Base-by-base conservation (phyloP, 2,329 filamentous ascomycete species). In the Cryphonectria japonica region DNA sequence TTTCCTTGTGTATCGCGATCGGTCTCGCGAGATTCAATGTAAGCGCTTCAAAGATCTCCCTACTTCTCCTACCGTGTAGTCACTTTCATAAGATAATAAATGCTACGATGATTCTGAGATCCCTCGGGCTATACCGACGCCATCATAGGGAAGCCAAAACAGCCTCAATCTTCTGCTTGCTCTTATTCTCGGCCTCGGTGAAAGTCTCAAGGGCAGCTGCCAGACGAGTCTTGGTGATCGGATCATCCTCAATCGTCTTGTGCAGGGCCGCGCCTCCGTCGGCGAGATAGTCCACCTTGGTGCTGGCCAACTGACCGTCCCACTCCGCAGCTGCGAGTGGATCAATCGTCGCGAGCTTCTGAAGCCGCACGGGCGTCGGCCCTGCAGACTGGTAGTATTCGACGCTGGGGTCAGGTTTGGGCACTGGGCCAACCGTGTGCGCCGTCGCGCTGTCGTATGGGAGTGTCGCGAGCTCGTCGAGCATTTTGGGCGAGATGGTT, bases 231-330 rank as follows among this genome's bases (percentile, higher is more conserved):
- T 76, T 77, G 0, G 80, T 79, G 37, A 81, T 75, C 0, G 80
- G 74, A 62, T 85, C 83, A 14, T 77, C 77, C 43, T 78, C 78
- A 67, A 84, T 83, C 6, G 83, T 82, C 68, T 80, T 80, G 14
- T 83, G 79, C 32, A 87, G 78, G 70, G 78, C 80, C 41, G 74
- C 79, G 5, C 85, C 85, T 8, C 79, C 79, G 66, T 86, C 78
- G 6, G 81, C 81, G 19, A 86, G 80, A 71, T 85, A 86, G 73
- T 86, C 83, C 1, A 83, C 76, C 29, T 82, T 78, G 1, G 80
- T 82, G 39, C 77, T 77, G 0, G 80, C 80, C 19, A 82, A 73
- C 70, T 80, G 81, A 46, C 81, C 82, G 57, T 84, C 80, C 78
- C 79, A 82, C 26, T 76, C 75, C 3, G 79, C 73, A 2, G 76